Conservation (phyloP, 1,284 basidiomycete genomes). For the Puccinia horiana region DNA sequence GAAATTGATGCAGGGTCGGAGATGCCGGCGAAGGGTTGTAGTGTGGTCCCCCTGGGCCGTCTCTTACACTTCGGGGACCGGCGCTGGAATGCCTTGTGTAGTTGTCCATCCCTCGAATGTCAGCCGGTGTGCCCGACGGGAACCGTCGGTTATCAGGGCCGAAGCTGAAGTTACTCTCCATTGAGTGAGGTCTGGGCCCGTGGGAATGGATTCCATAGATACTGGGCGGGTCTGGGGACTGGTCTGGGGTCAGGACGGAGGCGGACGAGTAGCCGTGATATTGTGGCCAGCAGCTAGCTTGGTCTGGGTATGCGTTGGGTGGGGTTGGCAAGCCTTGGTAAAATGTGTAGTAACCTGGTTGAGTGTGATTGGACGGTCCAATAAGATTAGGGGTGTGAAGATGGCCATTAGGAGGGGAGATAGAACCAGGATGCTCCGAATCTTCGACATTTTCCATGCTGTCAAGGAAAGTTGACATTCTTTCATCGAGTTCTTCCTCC, state of each 20-base stretch:
- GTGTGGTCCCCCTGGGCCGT: conserved; percentile 10
- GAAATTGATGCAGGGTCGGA: conserved; percentile 21
- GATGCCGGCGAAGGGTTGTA: conserved; percentile 30
- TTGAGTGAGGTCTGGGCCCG: conserved; percentile 40
- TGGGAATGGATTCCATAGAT: conserved; percentile 24
- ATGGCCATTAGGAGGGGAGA: conserved; percentile 38
- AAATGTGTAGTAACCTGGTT: conserved; percentile 40
- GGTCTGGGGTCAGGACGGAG: conserved; percentile 44
- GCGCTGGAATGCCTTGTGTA: conserved; percentile 36
- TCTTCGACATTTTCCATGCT: conserved; percentile 46
- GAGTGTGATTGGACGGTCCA: conserved; percentile 12
- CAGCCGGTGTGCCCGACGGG: conserved; percentile 30
- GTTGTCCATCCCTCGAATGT: conserved; percentile 38
- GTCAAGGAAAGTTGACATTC: conserved; percentile 36
- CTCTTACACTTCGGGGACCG: conserved; percentile 11
- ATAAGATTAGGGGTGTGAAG: conserved; percentile 19
- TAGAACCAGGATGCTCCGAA: conserved; percentile 33
- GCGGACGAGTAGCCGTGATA: conserved; percentile 29
- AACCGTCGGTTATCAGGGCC: conserved; percentile 31
- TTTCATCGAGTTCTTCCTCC: conserved; percentile 45
- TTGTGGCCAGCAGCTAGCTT: conserved; percentile 41
- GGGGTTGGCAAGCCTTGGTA: conserved; percentile 45
- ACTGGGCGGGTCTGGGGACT: conserved; percentile 42
- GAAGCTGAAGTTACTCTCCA: conserved; percentile 36
- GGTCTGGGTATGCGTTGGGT: conserved; percentile 42